Percentiles rank a stretch among this genome's conserved stretches.
These are phyloP conservation scores for Hypoxylon intermedium DNA, from an alignment of 495 filamentous ascomycete species.

Conservation along the genomic window DNA sequence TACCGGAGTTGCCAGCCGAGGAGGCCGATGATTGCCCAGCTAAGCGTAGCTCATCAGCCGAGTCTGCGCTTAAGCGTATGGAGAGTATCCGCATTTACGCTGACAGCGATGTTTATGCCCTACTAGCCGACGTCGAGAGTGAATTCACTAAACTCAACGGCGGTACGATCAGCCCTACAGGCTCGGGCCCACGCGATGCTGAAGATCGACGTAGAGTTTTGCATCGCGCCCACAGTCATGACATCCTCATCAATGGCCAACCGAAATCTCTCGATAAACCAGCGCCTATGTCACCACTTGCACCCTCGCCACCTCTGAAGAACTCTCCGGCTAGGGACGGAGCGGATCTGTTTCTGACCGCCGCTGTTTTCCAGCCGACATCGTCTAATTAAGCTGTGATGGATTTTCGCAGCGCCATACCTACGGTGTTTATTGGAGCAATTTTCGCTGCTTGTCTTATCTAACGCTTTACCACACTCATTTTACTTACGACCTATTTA, in stretches of 20 bases:
- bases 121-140: conserved; percentile 67
- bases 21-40: conserved; percentile 44
- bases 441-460: conserved; percentile 16
- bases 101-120: conserved; percentile 67
- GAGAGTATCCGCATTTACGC: conserved; percentile 74
- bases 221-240: conserved; percentile 51
- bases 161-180: conserved; percentile 29
- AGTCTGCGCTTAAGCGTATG: conserved; percentile 48
- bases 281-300: conserved; percentile 35
- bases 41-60: conserved; percentile 20
- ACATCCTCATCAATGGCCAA: conserved; percentile 43
- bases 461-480: conserved; percentile 21
- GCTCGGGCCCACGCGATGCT: conserved; percentile 1
- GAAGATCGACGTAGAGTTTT: conserved; percentile 42
- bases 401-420: not conserved
- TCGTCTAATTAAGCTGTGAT: too few species aligned
- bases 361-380: conserved; percentile 52
- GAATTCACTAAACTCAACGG: conserved; percentile 62
- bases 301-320: conserved; percentile 40
- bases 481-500: conserved; percentile 32
- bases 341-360: conserved; percentile 51
- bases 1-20: conserved; percentile 52
- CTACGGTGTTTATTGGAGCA: too few species aligned
- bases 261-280: conserved; percentile 31
- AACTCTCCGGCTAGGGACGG: conserved; percentile 27